Evolutionary conservation across 192 early-diverging fungal genomes (phyloP).

Genomic region (Backusella tarrabulga): DNA sequence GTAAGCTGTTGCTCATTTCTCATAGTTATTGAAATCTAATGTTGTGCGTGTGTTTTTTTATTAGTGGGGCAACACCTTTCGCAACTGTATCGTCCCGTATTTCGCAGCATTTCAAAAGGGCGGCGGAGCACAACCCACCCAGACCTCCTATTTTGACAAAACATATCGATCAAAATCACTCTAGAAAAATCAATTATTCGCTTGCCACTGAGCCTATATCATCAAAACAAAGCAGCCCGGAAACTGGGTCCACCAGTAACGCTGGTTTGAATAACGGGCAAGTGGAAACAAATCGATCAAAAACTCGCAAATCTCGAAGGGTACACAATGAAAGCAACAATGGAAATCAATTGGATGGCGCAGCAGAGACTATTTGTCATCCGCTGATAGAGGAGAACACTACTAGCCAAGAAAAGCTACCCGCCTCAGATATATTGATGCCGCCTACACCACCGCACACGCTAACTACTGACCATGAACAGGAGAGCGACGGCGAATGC

Average conservation of each 20-base stretch:
- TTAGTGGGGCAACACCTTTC: conserved; percentile 78
- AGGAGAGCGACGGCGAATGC: conserved; percentile 40
- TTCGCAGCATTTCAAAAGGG: conserved; percentile 86
- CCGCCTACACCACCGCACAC: neutral
- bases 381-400: neutral
- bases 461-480: neutral
- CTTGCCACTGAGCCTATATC: conserved; percentile 43
- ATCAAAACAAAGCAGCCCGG: neutral
- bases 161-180: conserved; percentile 64
- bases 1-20: conserved; percentile 47
- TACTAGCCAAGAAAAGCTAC: neutral
- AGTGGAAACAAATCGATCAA: neutral
- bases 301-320: neutral
- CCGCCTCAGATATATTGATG: neutral
- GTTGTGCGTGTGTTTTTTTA: neutral
- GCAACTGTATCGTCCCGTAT: conserved; percentile 89
- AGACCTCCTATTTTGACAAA: conserved; percentile 70
- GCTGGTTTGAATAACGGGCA: neutral
- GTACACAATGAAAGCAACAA: neutral
- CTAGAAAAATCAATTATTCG: conserved; percentile 75
- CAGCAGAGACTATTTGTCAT: neutral
- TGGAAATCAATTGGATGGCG: neutral
- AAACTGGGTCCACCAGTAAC: neutral
- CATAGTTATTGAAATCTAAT: neutral
- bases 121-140: conserved; percentile 72